Evolutionary conservation across 768 basidiomycete species (phyloP).

Genomic region (Pleurotus tuber-regium): DNA sequence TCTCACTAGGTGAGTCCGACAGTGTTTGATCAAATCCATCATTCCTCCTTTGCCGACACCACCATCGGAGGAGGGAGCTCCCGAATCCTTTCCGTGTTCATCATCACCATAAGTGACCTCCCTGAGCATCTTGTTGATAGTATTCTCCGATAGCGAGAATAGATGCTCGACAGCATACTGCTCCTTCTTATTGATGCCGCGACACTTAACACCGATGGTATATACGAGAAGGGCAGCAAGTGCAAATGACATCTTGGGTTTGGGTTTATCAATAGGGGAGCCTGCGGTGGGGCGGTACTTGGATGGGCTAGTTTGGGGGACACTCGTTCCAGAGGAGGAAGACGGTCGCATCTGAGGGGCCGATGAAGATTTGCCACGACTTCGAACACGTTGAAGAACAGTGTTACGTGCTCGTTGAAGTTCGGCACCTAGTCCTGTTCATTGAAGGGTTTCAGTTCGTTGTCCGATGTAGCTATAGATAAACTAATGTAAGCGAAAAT

Average conservation of each 20-base stretch:
- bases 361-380: slow-evolving; percentile 28
- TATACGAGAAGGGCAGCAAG: slow-evolving; percentile 87
- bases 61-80: not conserved
- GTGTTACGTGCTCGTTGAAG: slow-evolving; percentile 35
- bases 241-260: slow-evolving; percentile 24
- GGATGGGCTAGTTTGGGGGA: no score
- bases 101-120: slow-evolving; percentile 19
- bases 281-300: not conserved
- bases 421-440: slow-evolving; percentile 27
- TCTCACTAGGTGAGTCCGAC: slow-evolving; percentile 78
- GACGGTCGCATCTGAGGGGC: slow-evolving; percentile 13
- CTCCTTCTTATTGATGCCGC: slow-evolving; percentile 89
- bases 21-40: slow-evolving; percentile 87
- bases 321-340: not conserved
- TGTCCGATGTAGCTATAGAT: no score
- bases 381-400: slow-evolving; percentile 39
- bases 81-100: not conserved
- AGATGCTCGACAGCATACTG: slow-evolving; percentile 83
- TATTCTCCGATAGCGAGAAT: slow-evolving; percentile 90
- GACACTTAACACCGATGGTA: slow-evolving; percentile 94
- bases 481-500: not conserved
- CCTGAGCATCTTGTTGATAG: slow-evolving; percentile 76
- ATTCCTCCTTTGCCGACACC: slow-evolving; percentile 28
- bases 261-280: not conserved
- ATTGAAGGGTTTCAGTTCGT: not conserved